Evolutionary conservation across 176 grass and related monocot species (phyloP).

Genomic region (Oryza meridionalis): DNA sequence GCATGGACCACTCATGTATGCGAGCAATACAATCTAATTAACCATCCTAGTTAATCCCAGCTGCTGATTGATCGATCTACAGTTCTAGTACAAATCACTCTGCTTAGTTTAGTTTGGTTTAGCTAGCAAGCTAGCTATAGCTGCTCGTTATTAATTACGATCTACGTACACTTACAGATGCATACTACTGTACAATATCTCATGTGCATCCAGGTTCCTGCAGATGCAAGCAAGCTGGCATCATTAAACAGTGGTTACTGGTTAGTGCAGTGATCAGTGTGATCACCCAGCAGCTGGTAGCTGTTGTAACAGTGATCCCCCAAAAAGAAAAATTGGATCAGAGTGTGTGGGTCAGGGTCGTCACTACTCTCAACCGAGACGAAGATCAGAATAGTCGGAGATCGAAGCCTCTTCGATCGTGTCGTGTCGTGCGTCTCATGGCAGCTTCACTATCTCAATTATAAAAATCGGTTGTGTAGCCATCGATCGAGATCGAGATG

Average conservation of each 20-base stretch:
- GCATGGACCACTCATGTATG: not conserved
- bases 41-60: not conserved
- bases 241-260: slow-evolving; percentile 15
- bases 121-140: not conserved
- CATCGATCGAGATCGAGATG: too few relatives aligned
- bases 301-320: too few relatives aligned
- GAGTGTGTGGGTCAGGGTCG: too few relatives aligned
- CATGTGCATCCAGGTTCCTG: slow-evolving; percentile 1
- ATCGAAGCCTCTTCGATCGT: too few relatives aligned
- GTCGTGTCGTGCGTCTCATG: too few relatives aligned
- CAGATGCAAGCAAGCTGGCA: slow-evolving; percentile 23
- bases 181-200: not conserved
- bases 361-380: too few relatives aligned
- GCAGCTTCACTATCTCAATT: too few relatives aligned
- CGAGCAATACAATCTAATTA: not conserved
- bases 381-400: too few relatives aligned
- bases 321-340: too few relatives aligned
- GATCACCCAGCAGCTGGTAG: not conserved
- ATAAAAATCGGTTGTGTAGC: too few relatives aligned
- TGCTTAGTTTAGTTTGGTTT: not conserved
- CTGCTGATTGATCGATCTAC: not conserved
- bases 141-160: not conserved
- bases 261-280: not conserved
- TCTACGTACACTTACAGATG: not conserved
- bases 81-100: not conserved